Evolutionary conservation across 176 grass and related monocot species (phyloP).

Genomic region (Dendrocalamus sinicus): DNA sequence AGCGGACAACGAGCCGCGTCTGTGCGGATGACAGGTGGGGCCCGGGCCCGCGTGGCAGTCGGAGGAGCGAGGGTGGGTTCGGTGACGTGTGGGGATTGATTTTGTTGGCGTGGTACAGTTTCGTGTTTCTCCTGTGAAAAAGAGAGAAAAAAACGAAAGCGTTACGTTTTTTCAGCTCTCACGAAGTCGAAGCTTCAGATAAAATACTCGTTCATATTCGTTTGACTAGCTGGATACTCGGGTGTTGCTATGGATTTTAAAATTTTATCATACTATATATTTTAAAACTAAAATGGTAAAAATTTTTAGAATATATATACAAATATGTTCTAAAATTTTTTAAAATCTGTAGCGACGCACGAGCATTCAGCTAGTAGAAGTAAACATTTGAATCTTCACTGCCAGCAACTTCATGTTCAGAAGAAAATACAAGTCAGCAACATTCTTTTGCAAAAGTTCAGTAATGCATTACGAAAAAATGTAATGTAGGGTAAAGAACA

Average conservation of each 20-base stretch:
- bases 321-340: too few relatives aligned
- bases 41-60: constrained; percentile 8
- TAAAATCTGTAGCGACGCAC: too few relatives aligned
- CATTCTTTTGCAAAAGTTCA: neutral
- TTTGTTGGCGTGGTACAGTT: neutral
- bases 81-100: constrained; percentile 21
- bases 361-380: constrained; percentile 61
- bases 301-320: too few relatives aligned
- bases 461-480: constrained; percentile 1
- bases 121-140: neutral
- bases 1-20: neutral
- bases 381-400: constrained; percentile 97
- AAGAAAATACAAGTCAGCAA: constrained; percentile 42
- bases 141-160: too few relatives aligned
- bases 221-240: too few relatives aligned
- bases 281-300: too few relatives aligned
- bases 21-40: constrained; percentile 40
- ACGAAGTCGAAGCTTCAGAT: neutral
- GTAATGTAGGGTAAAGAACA: neutral
- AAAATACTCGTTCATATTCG: neutral
- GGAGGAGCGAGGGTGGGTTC: neutral
- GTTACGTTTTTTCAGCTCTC: neutral
- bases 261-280: too few relatives aligned
- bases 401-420: constrained; percentile 73
- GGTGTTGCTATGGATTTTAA: too few relatives aligned